A percentile compares a stretch with the other conserved stretches of the same genome.
Evolutionary conservation across 352 stramenopile species (phyloP).

Genomic region (Globisporangium orthogonon): DNA sequence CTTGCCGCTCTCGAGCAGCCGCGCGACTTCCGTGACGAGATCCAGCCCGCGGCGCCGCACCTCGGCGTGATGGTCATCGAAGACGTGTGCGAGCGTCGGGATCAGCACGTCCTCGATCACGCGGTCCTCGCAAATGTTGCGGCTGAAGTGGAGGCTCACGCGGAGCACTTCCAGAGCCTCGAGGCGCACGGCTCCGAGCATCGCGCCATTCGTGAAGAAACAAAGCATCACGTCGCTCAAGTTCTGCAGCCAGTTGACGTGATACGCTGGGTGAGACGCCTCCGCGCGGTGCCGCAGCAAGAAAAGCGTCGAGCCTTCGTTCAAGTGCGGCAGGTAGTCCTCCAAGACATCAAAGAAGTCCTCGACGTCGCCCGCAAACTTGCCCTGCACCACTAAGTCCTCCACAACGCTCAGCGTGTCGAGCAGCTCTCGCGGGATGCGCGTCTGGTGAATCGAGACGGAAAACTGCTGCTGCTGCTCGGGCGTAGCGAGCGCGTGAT

Average conservation of each 20-base stretch:
- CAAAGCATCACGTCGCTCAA: constrained; percentile 43
- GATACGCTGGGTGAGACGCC: constrained; percentile 52
- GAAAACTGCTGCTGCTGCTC: constrained; percentile 19
- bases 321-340: constrained; percentile 61
- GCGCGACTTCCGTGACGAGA: constrained; percentile 61
- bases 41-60: constrained; percentile 55
- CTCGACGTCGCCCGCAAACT: constrained; percentile 61
- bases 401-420: constrained; percentile 73
- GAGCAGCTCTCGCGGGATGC: constrained; percentile 71
- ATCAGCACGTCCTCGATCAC: constrained; percentile 83
- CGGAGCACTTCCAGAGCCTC: constrained; percentile 66
- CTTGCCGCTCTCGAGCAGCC: constrained; percentile 71
- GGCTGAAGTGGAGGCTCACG: constrained; percentile 66
- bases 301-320: constrained; percentile 46
- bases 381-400: constrained; percentile 49
- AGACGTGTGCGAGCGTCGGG: constrained; percentile 56
- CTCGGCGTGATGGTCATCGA: constrained; percentile 54
- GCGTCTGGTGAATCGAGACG: constrained; percentile 57
- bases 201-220: constrained; percentile 53
- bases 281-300: constrained; percentile 61
- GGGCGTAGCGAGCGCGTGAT: neutral
- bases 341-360: constrained; percentile 75
- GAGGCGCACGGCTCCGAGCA: constrained; percentile 46
- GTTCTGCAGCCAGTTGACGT: constrained; percentile 57
- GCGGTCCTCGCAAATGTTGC: constrained; percentile 78